Evolutionary conservation across 2,329 filamentous ascomycete genomes (phyloP).

Genomic region (Penicillium sp.): DNA sequence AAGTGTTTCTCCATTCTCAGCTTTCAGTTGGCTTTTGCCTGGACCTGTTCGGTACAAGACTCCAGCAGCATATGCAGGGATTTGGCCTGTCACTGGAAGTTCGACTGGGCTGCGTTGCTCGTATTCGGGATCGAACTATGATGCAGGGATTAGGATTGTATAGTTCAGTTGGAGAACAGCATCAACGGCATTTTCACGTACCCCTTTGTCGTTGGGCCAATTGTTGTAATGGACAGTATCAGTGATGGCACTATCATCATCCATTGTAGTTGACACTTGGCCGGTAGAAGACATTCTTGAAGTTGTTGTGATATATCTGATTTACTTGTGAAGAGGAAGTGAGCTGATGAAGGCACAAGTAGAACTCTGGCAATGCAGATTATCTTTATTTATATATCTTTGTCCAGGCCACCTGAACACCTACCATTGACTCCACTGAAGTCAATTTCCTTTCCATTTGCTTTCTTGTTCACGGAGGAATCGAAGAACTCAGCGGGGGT

Average conservation of each 20-base stretch:
- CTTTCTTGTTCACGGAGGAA: not conserved
- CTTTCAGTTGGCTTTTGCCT: constrained; percentile 63
- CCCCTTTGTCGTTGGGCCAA: constrained; percentile 55
- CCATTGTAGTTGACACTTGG: not conserved
- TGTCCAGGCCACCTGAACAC: not conserved
- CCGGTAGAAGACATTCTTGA: constrained; percentile 7
- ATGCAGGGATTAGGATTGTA: constrained; percentile 10
- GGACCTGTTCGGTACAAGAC: constrained; percentile 73
- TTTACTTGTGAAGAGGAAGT: not conserved
- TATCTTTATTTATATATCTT: not conserved
- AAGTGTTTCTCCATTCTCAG: constrained; percentile 57
- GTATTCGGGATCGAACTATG: constrained; percentile 65
- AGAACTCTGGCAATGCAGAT: too few relatives aligned
- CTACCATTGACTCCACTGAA: not conserved
- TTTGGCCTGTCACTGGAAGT: constrained; percentile 62
- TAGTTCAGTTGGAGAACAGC: not conserved
- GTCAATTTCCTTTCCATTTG: not conserved
- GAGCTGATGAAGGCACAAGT: not conserved
- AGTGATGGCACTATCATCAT: not conserved
- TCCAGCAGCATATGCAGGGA: constrained; percentile 70
- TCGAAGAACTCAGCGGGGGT: constrained; percentile 12
- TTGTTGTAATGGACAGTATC: constrained; percentile 37
- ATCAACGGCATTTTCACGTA: constrained; percentile 30
- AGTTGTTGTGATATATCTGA: not conserved
- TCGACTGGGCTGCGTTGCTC: constrained; percentile 66